A percentile compares a stretch with the other conserved stretches of the same genome.
phyloP scores from a whole-genome alignment of 768 basidiomycete species.

The Brasilioporus rufonigricans region DNA sequence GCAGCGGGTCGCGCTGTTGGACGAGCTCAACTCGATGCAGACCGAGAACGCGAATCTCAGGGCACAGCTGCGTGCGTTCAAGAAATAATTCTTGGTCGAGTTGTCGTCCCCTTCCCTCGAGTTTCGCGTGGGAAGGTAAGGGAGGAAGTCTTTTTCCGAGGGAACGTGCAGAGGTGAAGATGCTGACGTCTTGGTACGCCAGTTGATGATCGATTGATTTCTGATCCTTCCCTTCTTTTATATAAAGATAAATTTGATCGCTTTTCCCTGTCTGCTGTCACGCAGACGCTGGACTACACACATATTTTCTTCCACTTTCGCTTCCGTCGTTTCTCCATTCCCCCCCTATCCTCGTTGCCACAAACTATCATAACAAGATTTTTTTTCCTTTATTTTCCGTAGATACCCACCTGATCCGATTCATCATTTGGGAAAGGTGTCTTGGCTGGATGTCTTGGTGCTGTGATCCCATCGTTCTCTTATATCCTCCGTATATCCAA shows the following conservation, averaged over 20 bases:
- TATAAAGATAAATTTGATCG: not conserved
- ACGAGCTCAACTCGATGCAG: slow-evolving; percentile 84
- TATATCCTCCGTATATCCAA: slow-evolving; percentile 8
- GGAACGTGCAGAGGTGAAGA: not conserved
- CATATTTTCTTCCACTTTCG: not conserved
- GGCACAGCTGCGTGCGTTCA: slow-evolving; percentile 64
- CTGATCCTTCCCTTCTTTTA: not conserved
- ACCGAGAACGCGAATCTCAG: slow-evolving; percentile 71
- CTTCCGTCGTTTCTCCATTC: not conserved
- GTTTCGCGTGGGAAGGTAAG: not conserved
- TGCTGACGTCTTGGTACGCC: slow-evolving; percentile 2
- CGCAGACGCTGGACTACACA: not conserved
- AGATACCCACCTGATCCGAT: slow-evolving; percentile 10
- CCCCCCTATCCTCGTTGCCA: not conserved
- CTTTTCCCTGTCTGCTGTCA: not conserved
- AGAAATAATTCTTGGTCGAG: slow-evolving; percentile 21
- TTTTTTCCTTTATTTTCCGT: not conserved
- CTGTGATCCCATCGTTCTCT: not conserved
- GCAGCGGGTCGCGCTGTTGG: slow-evolving; percentile 80
- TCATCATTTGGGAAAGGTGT: not conserved
- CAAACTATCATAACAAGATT: slow-evolving; percentile 2
- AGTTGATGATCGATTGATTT: not conserved
- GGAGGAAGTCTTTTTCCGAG: no score
- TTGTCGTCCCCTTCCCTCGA: not conserved
- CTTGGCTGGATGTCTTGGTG: slow-evolving; percentile 1